Evolutionary conservation across 2,329 filamentous ascomycete species (phyloP), one percentile per base, ranked within the genome.

Genomic region (Passalora sequoiae): DNA sequence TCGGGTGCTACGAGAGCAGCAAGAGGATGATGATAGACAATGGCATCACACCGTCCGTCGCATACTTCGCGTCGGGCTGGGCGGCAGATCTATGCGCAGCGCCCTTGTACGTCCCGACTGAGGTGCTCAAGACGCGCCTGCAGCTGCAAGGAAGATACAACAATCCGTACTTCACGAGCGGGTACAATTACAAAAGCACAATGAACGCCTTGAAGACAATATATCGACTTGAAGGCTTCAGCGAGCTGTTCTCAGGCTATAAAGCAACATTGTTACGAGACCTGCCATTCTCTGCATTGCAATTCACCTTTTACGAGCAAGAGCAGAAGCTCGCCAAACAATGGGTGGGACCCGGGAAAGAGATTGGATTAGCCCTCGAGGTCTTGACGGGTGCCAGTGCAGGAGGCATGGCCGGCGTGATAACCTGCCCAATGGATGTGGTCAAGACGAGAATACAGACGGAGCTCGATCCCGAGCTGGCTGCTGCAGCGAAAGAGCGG

Each of bases 231-330:
- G 92, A 98, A 69, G 94, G 92, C 1, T 74, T 88, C 41, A 74
- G 79, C 0, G 92, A 94, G 13, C 76, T 98, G 17, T 98, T 96
- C 65, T 84, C 94, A 57, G 92, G 92, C n/a, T 98, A 94, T 71
- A 92, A 92, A 65, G 92, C 92, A 8, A 98, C 92, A 0, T 79
- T 98, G 3, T 92, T 86, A 69, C 84, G 92, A 46, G 92, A 98
- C 59, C 75, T 98, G 16, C 92, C 92, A 1, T 98, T 96, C 63
- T 97, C 91, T 0, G 92, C 92, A 1, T 70, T 98, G 8, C 92
- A 98, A 62, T 97, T 98, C 67, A 91, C 94, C 59, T 96, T 98
- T 64, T 98, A 95, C 72, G 92, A 98, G 66, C 87, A 97, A 66
- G 89, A 89, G 62, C 86, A 89, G 59, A 80, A 75, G 33, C 78